phyloP scores from a whole-genome alignment of 495 filamentous ascomycete species.

The Baudoinia panamericana region DNA sequence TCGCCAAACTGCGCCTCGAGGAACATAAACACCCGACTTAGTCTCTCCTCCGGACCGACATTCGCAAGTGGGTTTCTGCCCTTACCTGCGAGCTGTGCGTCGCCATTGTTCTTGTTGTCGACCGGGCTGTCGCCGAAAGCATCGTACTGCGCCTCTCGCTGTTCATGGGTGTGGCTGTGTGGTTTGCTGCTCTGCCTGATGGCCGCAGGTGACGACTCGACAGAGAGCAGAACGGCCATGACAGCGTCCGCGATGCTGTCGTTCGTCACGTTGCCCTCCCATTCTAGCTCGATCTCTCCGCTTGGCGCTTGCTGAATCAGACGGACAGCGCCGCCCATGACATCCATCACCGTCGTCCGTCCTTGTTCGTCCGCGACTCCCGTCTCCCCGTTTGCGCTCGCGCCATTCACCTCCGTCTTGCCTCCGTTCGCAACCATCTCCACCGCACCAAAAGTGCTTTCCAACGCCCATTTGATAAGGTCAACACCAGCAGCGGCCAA shows the following conservation, averaged over 20 bases:
- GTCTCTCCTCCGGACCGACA: conserved; percentile 54
- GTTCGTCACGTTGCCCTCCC: conserved; percentile 96
- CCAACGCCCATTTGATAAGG: conserved; percentile 83
- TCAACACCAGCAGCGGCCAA: conserved; percentile 81
- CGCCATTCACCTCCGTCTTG: conserved; percentile 22
- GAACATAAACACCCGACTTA: conserved; percentile 81
- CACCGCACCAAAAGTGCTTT: conserved; percentile 81
- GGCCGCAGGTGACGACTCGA: conserved; percentile 86
- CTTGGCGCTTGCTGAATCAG: conserved; percentile 43
- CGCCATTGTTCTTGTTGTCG: conserved; percentile 6
- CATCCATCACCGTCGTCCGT: conserved; percentile 45
- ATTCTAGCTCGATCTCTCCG: conserved; percentile 79
- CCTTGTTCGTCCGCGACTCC: conserved; percentile 46
- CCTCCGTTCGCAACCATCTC: conserved; percentile 28
- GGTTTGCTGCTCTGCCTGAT: conserved; percentile 54
- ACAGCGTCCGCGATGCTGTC: conserved; percentile 94
- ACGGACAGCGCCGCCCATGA: conserved; percentile 53
- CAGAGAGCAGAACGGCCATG: conserved; percentile 74
- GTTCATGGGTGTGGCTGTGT: conserved; percentile 36
- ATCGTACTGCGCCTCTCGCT: conserved; percentile 13
- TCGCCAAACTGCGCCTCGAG: conserved; percentile 91
- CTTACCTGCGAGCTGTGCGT: conserved; percentile 30
- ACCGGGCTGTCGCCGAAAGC: conserved; percentile 9
- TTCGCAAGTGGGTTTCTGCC: conserved; percentile 57
- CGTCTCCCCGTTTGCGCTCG: conserved; percentile 40